Evolutionary conservation across 2,329 filamentous ascomycete genomes (phyloP).

Genomic region (Cladophialophora yegresii): DNA sequence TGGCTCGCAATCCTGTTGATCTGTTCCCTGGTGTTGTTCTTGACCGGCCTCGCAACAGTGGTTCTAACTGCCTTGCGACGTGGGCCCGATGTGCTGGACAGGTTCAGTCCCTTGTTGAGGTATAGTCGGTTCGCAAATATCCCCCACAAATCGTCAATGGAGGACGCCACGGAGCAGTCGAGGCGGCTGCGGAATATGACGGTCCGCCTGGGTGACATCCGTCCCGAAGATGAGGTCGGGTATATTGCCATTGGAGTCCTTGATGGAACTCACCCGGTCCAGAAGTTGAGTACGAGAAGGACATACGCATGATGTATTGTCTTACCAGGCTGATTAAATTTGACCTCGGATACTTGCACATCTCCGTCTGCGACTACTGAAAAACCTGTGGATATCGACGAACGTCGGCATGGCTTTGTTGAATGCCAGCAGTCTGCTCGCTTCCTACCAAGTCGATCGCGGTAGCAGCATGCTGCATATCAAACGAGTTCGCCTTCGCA

Average conservation of each 20-base stretch:
- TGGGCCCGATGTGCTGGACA: constrained; percentile 14
- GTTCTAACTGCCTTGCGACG: constrained; percentile 4
- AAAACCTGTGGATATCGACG: too few relatives aligned
- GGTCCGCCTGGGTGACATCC: constrained; percentile 11
- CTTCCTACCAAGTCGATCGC: too few relatives aligned
- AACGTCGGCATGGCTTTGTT: too few relatives aligned
- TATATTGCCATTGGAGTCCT: constrained; percentile 7
- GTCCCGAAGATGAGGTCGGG: constrained; percentile 10
- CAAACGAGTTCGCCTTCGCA: too few relatives aligned
- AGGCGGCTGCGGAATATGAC: constrained; percentile 5
- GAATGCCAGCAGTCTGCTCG: too few relatives aligned
- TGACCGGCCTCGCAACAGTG: constrained; percentile 1
- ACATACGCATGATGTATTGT: not conserved
- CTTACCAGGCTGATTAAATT: too few relatives aligned
- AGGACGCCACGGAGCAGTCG: constrained; percentile 4
- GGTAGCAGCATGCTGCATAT: too few relatives aligned
- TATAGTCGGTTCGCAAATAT: constrained; percentile 3
- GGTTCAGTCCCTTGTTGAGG: constrained; percentile 11
- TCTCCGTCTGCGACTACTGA: too few relatives aligned
- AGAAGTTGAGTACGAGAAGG: not conserved
- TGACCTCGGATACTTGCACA: too few relatives aligned
- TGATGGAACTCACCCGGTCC: not conserved
- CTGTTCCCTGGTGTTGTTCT: constrained; percentile 9
- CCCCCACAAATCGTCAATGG: constrained; percentile 7
- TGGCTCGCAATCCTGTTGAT: constrained; percentile 14